These are phyloP conservation scores for Hypoxylon sp. DNA, from an alignment of 2,329 filamentous ascomycete species.

Conservation along the genomic window DNA sequence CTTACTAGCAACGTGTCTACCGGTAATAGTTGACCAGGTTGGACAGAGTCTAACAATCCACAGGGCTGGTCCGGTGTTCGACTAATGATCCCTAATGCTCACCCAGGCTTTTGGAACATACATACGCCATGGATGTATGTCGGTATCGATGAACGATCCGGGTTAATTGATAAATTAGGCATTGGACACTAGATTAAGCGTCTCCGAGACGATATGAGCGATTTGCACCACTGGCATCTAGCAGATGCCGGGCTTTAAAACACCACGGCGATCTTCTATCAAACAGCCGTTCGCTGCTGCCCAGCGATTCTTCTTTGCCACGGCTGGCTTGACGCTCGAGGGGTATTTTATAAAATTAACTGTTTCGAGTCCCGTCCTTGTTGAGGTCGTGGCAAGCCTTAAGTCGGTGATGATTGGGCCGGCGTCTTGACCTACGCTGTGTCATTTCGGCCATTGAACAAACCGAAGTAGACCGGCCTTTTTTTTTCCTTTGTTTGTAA, in stretches of 20 bases:
- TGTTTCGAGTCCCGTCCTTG: slow-evolving; percentile 33
- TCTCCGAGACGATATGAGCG: slow-evolving; percentile 28
- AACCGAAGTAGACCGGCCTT: slow-evolving; percentile 45
- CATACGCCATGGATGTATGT: slow-evolving; percentile 5
- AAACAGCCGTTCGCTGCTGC: slow-evolving; percentile 16
- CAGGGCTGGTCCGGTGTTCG: slow-evolving; percentile 30
- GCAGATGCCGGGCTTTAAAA: slow-evolving; percentile 17
- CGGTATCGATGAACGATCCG: slow-evolving; percentile 7
- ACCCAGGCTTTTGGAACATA: slow-evolving; percentile 37
- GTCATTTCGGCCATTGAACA: slow-evolving; percentile 49
- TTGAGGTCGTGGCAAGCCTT: slow-evolving; percentile 24
- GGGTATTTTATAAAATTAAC: slow-evolving; percentile 40
- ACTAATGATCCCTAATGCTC: slow-evolving; percentile 30
- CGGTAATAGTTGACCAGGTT: slow-evolving; percentile 25
- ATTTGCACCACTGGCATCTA: slow-evolving; percentile 25
- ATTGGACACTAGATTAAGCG: slow-evolving; percentile 27
- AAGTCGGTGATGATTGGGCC: slow-evolving; percentile 39
- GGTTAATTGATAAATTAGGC: slow-evolving; percentile 12
- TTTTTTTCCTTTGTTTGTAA: slow-evolving; percentile 22
- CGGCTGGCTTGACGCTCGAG: slow-evolving; percentile 28
- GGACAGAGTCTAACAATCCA: slow-evolving; percentile 14
- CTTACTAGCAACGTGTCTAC: slow-evolving; percentile 24
- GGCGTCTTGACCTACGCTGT: slow-evolving; percentile 32
- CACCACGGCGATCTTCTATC: slow-evolving; percentile 22
- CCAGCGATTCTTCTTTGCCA: slow-evolving; percentile 36